Conservation (phyloP, 805 yeast species). For the Candida ascalaphidarum region DNA sequence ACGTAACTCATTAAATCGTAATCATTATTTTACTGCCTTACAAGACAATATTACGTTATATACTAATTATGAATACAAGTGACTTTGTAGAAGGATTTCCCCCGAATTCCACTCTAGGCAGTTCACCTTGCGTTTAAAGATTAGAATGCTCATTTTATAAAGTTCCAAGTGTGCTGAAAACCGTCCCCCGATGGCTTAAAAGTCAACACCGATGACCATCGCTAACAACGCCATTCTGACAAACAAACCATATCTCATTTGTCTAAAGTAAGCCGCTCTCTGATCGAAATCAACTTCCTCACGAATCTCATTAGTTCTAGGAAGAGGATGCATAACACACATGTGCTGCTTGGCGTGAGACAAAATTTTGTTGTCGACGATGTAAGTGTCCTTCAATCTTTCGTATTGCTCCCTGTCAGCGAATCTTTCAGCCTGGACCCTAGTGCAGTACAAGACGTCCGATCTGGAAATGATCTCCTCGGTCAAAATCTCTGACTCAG, state of each 20-base stretch:
- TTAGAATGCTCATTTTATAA: too few species aligned
- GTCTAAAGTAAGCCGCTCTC: constrained; percentile 99
- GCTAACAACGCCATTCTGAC: constrained; percentile 98
- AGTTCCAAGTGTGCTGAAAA: too few species aligned
- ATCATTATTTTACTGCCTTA: too few species aligned
- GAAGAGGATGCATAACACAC: constrained; percentile 99
- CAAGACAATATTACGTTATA: too few species aligned
- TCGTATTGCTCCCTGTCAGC: constrained; percentile 66
- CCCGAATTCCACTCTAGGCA: too few species aligned
- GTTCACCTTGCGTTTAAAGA: too few species aligned
- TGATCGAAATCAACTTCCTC: constrained; percentile 99
- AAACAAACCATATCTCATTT: constrained; percentile 96
- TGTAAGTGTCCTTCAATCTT: constrained; percentile 82
- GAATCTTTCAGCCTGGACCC: constrained; percentile 97
- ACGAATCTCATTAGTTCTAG: constrained; percentile 91
- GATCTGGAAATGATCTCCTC: constrained; percentile 81
- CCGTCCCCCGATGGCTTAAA: constrained; percentile 22
- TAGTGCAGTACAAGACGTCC: constrained; percentile 94
- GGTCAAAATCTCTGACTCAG: constrained; percentile 71
- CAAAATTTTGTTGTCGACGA: constrained; percentile 87
- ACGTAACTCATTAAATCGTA: too few species aligned
- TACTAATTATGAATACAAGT: too few species aligned
- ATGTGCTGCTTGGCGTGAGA: constrained; percentile 94
- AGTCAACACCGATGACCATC: constrained; percentile 94
- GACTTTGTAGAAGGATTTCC: too few species aligned